phyloP scores from a whole-genome alignment of 176 grass and related monocot genomes.

The Hordeum marinum region DNA sequence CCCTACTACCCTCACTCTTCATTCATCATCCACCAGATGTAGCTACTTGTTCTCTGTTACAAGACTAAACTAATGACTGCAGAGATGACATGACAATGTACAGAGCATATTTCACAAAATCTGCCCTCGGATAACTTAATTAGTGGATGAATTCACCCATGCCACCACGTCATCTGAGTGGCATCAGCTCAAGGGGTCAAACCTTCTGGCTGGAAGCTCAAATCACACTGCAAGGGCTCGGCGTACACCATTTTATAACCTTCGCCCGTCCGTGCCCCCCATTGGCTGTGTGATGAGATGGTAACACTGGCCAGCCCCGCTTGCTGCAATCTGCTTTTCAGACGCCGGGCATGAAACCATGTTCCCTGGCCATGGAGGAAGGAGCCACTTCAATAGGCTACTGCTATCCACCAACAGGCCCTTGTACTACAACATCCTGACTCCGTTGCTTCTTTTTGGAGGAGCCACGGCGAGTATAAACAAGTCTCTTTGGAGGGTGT shows the following conservation, averaged over 20 bases:
- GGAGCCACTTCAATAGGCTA: slow-evolving; percentile 8
- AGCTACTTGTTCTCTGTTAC: slow-evolving; percentile 20
- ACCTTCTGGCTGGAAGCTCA: slow-evolving; percentile 32
- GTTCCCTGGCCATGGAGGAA: slow-evolving; percentile 12
- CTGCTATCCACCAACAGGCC: slow-evolving; percentile 60
- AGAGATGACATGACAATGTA: slow-evolving; percentile 15
- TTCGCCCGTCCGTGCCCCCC: slow-evolving; percentile 10
- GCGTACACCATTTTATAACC: slow-evolving; percentile 23
- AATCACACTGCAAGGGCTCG: slow-evolving; percentile 32
- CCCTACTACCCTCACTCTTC: neutral
- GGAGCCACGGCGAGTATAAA: slow-evolving; percentile 72
- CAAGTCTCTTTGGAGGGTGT: slow-evolving; percentile 69
- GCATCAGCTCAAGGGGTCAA: slow-evolving; percentile 10
- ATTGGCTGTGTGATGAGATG: slow-evolving; percentile 18
- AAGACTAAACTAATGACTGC: slow-evolving; percentile 2
- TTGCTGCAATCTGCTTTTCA: slow-evolving; percentile 15
- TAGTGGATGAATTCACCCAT: slow-evolving; percentile 33
- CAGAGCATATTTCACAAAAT: slow-evolving; percentile 32
- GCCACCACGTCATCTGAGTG: neutral
- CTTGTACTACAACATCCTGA: slow-evolving; percentile 46
- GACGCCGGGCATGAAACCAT: slow-evolving; percentile 6
- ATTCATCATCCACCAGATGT: slow-evolving; percentile 1
- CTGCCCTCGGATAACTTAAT: slow-evolving; percentile 29
- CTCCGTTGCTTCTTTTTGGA: slow-evolving; percentile 62
- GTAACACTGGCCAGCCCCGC: slow-evolving; percentile 35